Conservation (phyloP, 2,329 filamentous ascomycete genomes). For the Monosporascus ibericus region DNA sequence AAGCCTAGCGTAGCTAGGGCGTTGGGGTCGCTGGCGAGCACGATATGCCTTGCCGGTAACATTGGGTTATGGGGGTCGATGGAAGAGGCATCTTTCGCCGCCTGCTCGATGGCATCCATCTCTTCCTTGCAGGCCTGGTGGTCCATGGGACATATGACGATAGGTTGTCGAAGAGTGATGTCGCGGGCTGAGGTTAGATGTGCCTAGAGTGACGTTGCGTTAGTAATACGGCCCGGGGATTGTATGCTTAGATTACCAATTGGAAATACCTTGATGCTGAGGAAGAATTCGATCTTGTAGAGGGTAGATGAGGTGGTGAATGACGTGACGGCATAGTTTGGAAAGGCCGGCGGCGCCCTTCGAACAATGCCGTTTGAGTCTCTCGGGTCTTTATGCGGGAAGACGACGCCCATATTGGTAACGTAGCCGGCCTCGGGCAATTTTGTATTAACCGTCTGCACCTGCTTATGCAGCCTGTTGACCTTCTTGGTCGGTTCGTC, state of each 20-base stretch:
- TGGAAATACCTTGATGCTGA: constrained; percentile 75
- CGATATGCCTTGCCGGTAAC: constrained; percentile 79
- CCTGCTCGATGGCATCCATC: constrained; percentile 96
- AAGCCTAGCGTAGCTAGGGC: constrained; percentile 55
- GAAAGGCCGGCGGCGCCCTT: constrained; percentile 79
- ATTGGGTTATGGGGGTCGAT: constrained; percentile 88
- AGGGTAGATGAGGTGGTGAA: constrained; percentile 92
- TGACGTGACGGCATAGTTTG: constrained; percentile 78
- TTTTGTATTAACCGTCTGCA: constrained; percentile 73
- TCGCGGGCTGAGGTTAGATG: constrained; percentile 83
- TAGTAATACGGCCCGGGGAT: constrained; percentile 4
- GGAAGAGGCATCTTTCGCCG: constrained; percentile 84
- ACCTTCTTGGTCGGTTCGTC: constrained; percentile 89
- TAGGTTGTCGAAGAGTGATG: constrained; percentile 82
- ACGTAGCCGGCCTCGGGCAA: constrained; percentile 88
- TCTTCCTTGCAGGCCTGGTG: constrained; percentile 95
- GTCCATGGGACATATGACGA: constrained; percentile 92
- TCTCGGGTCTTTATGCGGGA: constrained; percentile 81
- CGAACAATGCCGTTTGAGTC: constrained; percentile 85
- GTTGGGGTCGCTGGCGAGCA: constrained; percentile 68
- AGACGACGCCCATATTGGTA: constrained; percentile 85
- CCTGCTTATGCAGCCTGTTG: constrained; percentile 79
- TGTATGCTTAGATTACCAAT: not conserved
- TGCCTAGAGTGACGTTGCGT: constrained; percentile 49
- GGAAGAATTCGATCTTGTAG: constrained; percentile 97